Base-by-base conservation (phyloP, 1,284 basidiomycete genomes). In the Austroboletus olivaceoglutinosus region DNA sequence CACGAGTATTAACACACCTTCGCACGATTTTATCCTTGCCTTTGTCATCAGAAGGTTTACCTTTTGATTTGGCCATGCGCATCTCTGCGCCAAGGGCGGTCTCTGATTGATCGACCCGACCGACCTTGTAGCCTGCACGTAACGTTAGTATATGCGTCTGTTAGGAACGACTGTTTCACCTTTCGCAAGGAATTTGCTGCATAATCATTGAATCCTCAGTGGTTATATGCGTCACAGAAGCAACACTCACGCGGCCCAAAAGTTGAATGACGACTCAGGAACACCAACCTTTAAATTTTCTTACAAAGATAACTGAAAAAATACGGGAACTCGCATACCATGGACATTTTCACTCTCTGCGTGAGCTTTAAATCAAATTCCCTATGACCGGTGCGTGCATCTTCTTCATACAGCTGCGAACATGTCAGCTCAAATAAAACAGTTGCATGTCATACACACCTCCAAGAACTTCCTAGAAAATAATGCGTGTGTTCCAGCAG, bases 291-390 rank as follows among this genome's bases (percentile, higher is more conserved):
- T 51, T 8, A 34, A 25, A 21, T 2, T 7, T 37, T 15, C 15
- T 25, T 15, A 49, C 51, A 25, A 67, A 45, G 33, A 44, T 22
- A 25, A n/a, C 23, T 16, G 21, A 10, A 13, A 36, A 31, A 15
- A 1, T 15, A 9, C 6, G n/a, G 3, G 15, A 34, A 25, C 11
- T 8, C 11, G 55, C 77, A 55, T 38, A 90, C 93, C 94, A 97
- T 98, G 55, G 90, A 95, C 97, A 99, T 99, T 73, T 98, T 99
- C 50, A 98, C 95, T 50, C 92, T 76, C 43, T 86, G 82, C 1
- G 93, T 95, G 34, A 95, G 76, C 67, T 98, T 98, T 52, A 98
- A 72, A 62, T 97, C 94, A 64, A 98, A 97, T 53, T 95, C 86
- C 58, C 86, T 86, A 66, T 97, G 91, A 0, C 94, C 94, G 51